Conservation (phyloP, 176 grass and related monocot genomes). For the Elaeis guineensis region DNA sequence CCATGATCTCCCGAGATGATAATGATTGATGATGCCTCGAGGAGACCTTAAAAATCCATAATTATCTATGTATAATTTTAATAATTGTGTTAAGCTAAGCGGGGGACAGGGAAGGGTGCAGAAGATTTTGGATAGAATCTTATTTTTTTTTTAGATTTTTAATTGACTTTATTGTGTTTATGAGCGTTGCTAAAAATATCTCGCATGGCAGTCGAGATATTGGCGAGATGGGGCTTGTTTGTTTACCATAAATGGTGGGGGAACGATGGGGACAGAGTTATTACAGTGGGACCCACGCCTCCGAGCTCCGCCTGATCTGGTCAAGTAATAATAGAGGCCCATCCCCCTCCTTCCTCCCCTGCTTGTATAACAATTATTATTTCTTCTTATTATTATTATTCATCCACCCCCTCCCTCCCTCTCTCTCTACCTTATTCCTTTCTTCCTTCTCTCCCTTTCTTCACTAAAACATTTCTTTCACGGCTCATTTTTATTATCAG, state of each 20-base stretch:
- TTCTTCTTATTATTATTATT: background rate
- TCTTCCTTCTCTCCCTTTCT: background rate
- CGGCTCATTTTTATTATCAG: background rate
- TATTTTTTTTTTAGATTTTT: too few relatives aligned
- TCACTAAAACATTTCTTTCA: background rate
- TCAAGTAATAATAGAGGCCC: slow-evolving; percentile 27
- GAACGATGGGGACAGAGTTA: slow-evolving; percentile 21
- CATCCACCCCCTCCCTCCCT: background rate
- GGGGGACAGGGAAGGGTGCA: too few relatives aligned
- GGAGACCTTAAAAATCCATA: too few relatives aligned
- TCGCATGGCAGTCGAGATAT: too few relatives aligned
- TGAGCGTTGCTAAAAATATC: too few relatives aligned
- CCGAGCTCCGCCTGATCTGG: slow-evolving; percentile 7
- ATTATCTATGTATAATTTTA: too few relatives aligned
- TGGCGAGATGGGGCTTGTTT: background rate
- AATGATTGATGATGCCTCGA: slow-evolving; percentile 2
- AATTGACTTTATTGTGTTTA: too few relatives aligned
- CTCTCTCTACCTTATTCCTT: background rate
- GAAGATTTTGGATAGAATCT: too few relatives aligned
- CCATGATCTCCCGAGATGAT: background rate
- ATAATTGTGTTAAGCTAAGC: too few relatives aligned
- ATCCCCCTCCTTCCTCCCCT: background rate
- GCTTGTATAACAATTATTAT: background rate
- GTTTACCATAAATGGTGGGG: background rate
- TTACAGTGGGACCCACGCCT: slow-evolving; percentile 21